These are phyloP conservation scores for Keqinozyma sinolaborantium DNA, from an alignment of 1,139 yeast genomes.

Conservation along the genomic window DNA sequence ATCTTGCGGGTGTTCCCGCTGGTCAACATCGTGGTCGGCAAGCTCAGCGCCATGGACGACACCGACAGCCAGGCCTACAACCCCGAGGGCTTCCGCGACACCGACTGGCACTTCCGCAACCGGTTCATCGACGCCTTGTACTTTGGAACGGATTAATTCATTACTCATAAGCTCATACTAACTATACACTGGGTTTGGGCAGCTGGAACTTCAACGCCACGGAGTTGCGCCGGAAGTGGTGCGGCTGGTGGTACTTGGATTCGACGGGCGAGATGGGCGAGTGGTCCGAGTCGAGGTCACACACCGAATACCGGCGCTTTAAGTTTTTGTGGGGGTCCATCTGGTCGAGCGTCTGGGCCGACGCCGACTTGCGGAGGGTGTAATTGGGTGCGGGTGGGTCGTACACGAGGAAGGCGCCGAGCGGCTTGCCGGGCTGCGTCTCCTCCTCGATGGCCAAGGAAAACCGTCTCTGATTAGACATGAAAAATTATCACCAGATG, in stretches of 20 bases:
- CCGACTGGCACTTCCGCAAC: conserved; percentile 60
- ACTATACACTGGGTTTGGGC: conserved; percentile 5
- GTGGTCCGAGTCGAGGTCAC: conserved; percentile 10
- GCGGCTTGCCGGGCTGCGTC: not conserved
- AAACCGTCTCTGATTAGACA: not conserved
- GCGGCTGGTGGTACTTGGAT: conserved; percentile 1
- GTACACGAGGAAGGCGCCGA: not conserved
- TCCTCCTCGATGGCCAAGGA: not conserved
- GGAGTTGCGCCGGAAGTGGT: conserved; percentile 27
- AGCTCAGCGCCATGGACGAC: conserved; percentile 42
- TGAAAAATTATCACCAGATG: conserved; percentile 6
- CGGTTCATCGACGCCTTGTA: conserved; percentile 76
- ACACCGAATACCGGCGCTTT: conserved; percentile 8
- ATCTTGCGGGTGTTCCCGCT: conserved; percentile 69
- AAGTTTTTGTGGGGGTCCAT: not conserved
- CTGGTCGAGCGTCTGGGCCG: too few relatives aligned
- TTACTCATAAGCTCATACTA: not conserved
- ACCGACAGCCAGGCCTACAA: conserved; percentile 19
- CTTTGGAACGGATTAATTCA: conserved; percentile 59
- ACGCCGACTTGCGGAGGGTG: too few relatives aligned
- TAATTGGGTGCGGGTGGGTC: too few relatives aligned
- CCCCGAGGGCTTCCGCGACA: conserved; percentile 36
- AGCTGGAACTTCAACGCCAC: conserved; percentile 32
- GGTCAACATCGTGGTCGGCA: conserved; percentile 68
- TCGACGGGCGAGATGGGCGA: conserved; percentile 7